Evolutionary conservation across 495 filamentous ascomycete genomes (phyloP), one percentile per base, ranked within the genome.

Genomic region (Penicillium cosmopolitanum): DNA sequence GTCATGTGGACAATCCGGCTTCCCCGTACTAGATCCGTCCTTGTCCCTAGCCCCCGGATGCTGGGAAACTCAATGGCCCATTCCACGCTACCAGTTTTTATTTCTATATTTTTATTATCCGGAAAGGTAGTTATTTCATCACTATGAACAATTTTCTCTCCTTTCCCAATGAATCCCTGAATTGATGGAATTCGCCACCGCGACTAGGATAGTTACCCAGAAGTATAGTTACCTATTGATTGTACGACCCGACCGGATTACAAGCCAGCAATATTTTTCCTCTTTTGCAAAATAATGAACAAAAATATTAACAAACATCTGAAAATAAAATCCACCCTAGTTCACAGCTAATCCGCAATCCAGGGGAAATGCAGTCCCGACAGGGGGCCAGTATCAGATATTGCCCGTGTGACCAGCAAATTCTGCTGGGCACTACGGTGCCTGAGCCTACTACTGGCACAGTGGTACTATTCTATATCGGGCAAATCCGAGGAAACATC

Each of bases 401-500:
- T 23, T 48, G 34, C 23, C 53, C 62, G 31, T 61, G 58, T 65
- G 58, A 65, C 58, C 58, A 55, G 34, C 53, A 57, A 25, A 56
- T 12, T 48, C 18, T 23, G 15, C 46, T 28, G 11, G 46, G 50
- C 44, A 6, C 36, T 25, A 31, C 28, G 23, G 25, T 23, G 19
- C 23, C 25, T 31, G 46, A 46, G 13, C 25, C 18, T 54, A 19
- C 6, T 52, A 1, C 23, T 23, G 19, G 19, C 19, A 21, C 19
- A 23, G 2, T 23, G 3, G 40, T 13, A 38, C 42, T 58, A 68
- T 70, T 48, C 65, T 54, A 35, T 34, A 58, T 67, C 44, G 40
- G 67, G 67, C 43, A 57, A 67, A 58, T 56, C 63, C 63, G 63
- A 66, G 50, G 28, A 42, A 33, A 1, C 28, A 25, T 46, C 4